Evolutionary conservation across 1,139 yeast species (phyloP), one percentile per base, ranked within the genome.

Genomic region (Yamadazyma sp.): DNA sequence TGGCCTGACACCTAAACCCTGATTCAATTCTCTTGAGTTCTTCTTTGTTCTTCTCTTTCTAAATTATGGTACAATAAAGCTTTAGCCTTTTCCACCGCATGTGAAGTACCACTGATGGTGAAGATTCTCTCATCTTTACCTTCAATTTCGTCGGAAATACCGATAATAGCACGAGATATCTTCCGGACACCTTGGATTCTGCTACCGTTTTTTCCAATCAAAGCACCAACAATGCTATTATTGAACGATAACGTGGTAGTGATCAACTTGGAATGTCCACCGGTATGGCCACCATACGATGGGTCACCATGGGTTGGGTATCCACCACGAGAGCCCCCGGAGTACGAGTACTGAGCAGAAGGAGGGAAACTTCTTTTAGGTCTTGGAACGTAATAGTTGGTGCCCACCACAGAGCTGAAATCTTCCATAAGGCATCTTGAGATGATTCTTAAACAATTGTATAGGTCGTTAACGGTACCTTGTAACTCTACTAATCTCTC

Each of bases 401-500:
- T 80, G 22, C 84, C 82, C 6, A 80, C 78, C 28, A 82, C 80
- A 26, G 76, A 73, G 37, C 78, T 76, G 62, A 82, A 78, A 53
- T 86, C 94, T 53, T 82, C 89, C 43, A 86, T 70, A 31, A 89
- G 67, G 56, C 92, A 86, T 55, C 86, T 76, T 14, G 89, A 78
- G 41, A 86, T 77, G 35, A 81, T 72, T 58, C 78, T 67, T 32
- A 82, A 62, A 1, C 89, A 77, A 30, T 69, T 70, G 42, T 73
- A 73, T 48, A 89, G 74, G 39, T 81, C 72, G 36, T 75, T 79
- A 1, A 87, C 84, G 4, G 79, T 67, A 38, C 96, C 97, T 62
- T 88, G 96, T 44, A 89, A 72, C 61, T 90, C 97, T 34, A 89
- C 90, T 42, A 88, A 71, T 54, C 97, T 77, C 62, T 89, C 97